Conservation (phyloP, 148 eudicot genomes). For the Persicaria tinctoria region DNA sequence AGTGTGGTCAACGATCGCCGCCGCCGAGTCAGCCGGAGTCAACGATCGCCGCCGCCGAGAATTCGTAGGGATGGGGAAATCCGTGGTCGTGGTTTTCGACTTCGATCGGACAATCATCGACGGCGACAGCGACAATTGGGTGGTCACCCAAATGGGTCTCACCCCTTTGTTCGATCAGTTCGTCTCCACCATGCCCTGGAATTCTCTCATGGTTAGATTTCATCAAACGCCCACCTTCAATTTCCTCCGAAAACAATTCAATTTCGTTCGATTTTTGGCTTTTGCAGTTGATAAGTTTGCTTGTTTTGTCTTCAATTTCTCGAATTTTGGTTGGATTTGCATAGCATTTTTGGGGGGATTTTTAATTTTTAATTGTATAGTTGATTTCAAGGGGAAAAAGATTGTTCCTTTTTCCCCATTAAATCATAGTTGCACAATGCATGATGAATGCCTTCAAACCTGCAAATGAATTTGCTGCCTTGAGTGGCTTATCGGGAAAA, state of each 20-base stretch:
- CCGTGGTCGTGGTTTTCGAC: conserved; percentile 6
- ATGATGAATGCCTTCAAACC: too few species aligned
- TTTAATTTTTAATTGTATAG: too few species aligned
- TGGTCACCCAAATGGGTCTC: conserved; percentile 11
- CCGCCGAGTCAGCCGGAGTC: neutral
- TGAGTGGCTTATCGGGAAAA: too few species aligned
- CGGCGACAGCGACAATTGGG: conserved; percentile 10
- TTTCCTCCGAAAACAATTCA: neutral
- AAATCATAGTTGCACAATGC: too few species aligned
- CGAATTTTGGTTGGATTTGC: neutral
- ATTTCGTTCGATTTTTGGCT: neutral
- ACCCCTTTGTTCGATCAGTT: conserved; percentile 9
- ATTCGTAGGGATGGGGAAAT: neutral
- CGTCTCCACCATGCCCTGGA: neutral
- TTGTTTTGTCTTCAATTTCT: neutral
- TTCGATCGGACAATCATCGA: conserved; percentile 14
- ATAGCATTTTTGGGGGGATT: too few species aligned
- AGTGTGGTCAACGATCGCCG: conserved; percentile 1
- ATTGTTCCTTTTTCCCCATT: too few species aligned
- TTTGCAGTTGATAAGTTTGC: neutral
- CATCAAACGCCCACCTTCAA: neutral
- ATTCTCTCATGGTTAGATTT: conserved; percentile 11
- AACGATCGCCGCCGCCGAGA: neutral
- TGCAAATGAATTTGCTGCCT: too few species aligned
- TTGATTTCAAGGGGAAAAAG: too few species aligned